A percentile compares a stretch with the other conserved stretches of the same genome.
These are phyloP conservation scores for Paramecium caudatum DNA, from an alignment of 73 alveolate genomes.

Conservation along the genomic window DNA sequence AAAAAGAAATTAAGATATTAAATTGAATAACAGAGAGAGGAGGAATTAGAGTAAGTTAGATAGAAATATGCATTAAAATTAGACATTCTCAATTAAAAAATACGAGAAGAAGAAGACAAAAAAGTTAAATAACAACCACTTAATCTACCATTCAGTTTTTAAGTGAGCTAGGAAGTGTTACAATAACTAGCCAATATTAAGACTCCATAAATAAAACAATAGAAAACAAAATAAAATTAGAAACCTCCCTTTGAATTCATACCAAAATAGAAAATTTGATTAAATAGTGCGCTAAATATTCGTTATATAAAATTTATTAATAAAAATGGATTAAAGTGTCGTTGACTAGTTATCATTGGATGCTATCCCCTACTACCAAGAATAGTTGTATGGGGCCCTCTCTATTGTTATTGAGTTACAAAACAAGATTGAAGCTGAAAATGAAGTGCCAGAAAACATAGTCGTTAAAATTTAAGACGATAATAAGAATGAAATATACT, in stretches of 20 bases:
- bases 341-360: slow-evolving; percentile 41
- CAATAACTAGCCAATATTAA: slow-evolving; percentile 11
- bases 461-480: slow-evolving; percentile 39
- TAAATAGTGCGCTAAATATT: slow-evolving; percentile 36
- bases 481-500: slow-evolving; percentile 8
- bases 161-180: slow-evolving; percentile 19
- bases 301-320: slow-evolving; percentile 43
- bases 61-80: neutral
- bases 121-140: neutral
- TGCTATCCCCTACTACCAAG: slow-evolving; percentile 28
- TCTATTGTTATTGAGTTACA: neutral
- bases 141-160: neutral
- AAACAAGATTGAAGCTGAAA: slow-evolving; percentile 8
- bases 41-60: neutral
- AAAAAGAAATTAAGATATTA: neutral
- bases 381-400: slow-evolving; percentile 34
- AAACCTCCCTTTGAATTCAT: slow-evolving; percentile 36
- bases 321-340: slow-evolving; percentile 52
- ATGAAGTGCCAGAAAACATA: neutral
- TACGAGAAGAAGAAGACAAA: neutral
- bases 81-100: neutral
- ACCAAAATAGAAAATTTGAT: slow-evolving; percentile 48
- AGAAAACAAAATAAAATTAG: neutral
- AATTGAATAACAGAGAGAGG: neutral
- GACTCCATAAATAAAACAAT: neutral